Base-by-base conservation (phyloP, 2,329 filamentous ascomycete species). In the Botrytis paeoniae region DNA sequence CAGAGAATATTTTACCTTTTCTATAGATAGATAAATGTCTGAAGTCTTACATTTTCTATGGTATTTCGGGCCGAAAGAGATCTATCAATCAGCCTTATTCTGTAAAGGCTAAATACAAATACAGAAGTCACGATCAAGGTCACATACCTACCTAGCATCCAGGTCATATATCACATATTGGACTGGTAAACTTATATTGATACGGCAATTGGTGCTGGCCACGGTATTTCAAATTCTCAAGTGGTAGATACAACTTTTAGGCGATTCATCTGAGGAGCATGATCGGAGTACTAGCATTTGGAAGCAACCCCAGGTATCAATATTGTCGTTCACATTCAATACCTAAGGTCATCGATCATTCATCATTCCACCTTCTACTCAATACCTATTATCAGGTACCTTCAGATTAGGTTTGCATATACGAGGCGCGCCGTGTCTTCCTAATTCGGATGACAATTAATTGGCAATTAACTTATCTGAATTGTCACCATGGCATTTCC, bases 401-500 rank as follows among this genome's bases (percentile, higher is more conserved):
- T 70, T 29, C 7, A 20, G 43, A 63, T 32, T 20, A 32, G 45
- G 8, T 35, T 57, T 57, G 65, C 65, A 68, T 68, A 68, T 32
- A 68, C 65, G 65, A 57, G 65, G 65, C 54, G 57, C 65, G 65
- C 48, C 48, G 35, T 25, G 48, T 41, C 65, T 68, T 68, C 48
- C 48, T 57, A 32, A 32, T 32, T 68, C n/a, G 65, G 48, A 68
- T 68, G 48, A 57, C 6, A 57, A 68, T 68, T 9, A 32, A 57
- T 35, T 57, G 48, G 18, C 35, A 57, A 48, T 54, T 18, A 62
- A 62, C 22, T 37, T 10, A 39, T 35, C 57, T 35, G 35, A 68
- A 22, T 70, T 72, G 71, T 74, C 73, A 73, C 48, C 32, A 79
- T 80, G 79, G 79, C 76, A 64, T 78, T 81, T 70, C 37, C 60